Percentiles rank a stretch among this genome's conserved stretches.
Conservation (phyloP, 1,284 basidiomycete genomes). For the Puccinia sorghi region DNA sequence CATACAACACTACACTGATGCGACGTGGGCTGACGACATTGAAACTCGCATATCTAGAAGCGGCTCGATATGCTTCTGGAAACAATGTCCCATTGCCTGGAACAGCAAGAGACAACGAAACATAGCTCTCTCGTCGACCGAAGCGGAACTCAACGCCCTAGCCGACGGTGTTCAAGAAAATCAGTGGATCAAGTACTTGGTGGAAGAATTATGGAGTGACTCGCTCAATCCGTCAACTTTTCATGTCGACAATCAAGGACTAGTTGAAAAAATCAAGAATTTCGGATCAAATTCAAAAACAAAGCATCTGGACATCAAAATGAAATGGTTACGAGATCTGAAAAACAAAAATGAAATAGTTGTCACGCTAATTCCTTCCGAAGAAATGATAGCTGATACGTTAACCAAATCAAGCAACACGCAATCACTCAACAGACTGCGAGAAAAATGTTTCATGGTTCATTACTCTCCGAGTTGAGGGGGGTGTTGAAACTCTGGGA, state of each 20-base stretch:
- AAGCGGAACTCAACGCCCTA: not conserved
- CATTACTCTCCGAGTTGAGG: not conserved
- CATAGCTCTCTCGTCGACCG: not conserved
- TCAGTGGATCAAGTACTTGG: not conserved
- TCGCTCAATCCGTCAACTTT: not conserved
- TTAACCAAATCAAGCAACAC: not conserved
- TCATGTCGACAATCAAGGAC: not conserved
- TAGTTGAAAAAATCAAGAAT: not conserved
- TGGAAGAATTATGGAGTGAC: not conserved
- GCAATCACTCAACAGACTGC: not conserved
- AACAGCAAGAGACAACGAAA: not conserved
- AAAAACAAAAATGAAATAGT: not conserved
- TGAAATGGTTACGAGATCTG: not conserved
- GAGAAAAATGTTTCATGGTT: not conserved
- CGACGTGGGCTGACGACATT: not conserved
- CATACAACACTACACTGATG: not conserved
- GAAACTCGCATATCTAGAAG: not conserved
- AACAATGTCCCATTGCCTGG: not conserved
- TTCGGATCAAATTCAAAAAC: too few relatives aligned
- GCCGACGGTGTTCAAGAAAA: not conserved
- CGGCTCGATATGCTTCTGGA: not conserved
- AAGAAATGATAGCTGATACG: too few relatives aligned
- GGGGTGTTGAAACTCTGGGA: conserved; percentile 4
- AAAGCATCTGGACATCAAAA: too few relatives aligned
- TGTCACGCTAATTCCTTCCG: not conserved